Percentiles rank a stretch among this genome's conserved stretches.
phyloP scores from a whole-genome alignment of 1,139 yeast species.

The Debaryomycetaceae sp. region DNA sequence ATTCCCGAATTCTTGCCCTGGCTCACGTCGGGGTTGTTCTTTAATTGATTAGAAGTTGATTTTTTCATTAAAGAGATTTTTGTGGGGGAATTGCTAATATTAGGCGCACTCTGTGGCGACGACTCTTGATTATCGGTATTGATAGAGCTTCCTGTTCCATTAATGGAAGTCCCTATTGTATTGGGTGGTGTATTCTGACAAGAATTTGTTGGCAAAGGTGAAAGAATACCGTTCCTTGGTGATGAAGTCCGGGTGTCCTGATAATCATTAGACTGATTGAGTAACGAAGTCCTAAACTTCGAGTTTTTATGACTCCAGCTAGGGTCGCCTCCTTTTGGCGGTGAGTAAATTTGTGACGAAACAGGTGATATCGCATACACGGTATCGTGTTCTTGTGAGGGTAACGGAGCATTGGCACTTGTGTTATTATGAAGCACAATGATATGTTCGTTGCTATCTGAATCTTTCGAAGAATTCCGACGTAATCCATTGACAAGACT shows the following conservation, averaged over 20 bases:
- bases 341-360: conserved; percentile 14
- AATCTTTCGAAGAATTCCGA: conserved; percentile 14
- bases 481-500: conserved; percentile 22
- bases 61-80: background rate
- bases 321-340: conserved; percentile 13
- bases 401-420: conserved; percentile 43
- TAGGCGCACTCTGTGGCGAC: conserved; percentile 8
- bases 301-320: conserved; percentile 8
- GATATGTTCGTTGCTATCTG: conserved; percentile 33
- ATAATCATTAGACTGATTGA: conserved; percentile 8
- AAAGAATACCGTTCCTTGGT: conserved; percentile 15
- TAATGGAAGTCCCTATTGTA: background rate
- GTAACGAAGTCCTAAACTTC: conserved; percentile 21
- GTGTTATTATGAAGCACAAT: conserved; percentile 44
- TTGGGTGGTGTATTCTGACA: conserved; percentile 21
- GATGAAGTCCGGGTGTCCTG: background rate
- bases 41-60: background rate
- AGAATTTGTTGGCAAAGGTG: conserved; percentile 22
- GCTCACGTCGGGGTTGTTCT: conserved; percentile 1
- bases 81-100: conserved; percentile 8
- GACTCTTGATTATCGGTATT: conserved; percentile 5
- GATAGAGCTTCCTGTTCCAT: background rate
- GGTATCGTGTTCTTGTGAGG: conserved; percentile 9
- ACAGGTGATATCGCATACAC: conserved; percentile 6
- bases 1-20: conserved; percentile 1